Evolutionary conservation across 495 filamentous ascomycete genomes (phyloP).

Genomic region (Cenococcum geophilum): DNA sequence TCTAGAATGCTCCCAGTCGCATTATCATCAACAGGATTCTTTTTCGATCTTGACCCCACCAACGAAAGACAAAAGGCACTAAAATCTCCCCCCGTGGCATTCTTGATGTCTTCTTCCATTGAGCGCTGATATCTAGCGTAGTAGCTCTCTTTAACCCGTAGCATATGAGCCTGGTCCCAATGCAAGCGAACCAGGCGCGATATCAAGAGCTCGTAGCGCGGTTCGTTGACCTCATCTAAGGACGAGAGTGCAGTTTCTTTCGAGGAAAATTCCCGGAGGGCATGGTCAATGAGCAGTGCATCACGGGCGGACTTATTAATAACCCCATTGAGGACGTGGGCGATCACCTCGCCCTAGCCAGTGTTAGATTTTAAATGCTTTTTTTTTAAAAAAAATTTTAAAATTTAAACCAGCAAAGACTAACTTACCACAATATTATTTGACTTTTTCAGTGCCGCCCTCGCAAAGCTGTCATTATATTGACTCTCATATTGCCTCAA

Average conservation of each 20-base stretch:
- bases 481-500: not conserved
- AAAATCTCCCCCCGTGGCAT: not conserved
- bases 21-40: too few species aligned
- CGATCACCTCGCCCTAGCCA: not conserved
- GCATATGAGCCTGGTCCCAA: constrained; percentile 75
- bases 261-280: constrained; percentile 1
- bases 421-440: not conserved
- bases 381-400: not conserved
- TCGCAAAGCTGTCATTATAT: not conserved
- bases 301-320: not conserved
- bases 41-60: too few species aligned
- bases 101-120: constrained; percentile 21
- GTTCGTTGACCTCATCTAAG: constrained; percentile 32
- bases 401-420: not conserved
- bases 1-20: too few species aligned
- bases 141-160: constrained; percentile 51
- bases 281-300: not conserved
- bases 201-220: constrained; percentile 76
- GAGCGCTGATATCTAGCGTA: not conserved
- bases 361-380: not conserved
- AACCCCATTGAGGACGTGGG: not conserved
- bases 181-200: constrained; percentile 74
- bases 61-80: not conserved
- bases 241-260: not conserved
- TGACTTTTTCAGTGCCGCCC: not conserved